phyloP scores from a whole-genome alignment of 1,139 yeast species.

The Geotrichum fermentans region DNA sequence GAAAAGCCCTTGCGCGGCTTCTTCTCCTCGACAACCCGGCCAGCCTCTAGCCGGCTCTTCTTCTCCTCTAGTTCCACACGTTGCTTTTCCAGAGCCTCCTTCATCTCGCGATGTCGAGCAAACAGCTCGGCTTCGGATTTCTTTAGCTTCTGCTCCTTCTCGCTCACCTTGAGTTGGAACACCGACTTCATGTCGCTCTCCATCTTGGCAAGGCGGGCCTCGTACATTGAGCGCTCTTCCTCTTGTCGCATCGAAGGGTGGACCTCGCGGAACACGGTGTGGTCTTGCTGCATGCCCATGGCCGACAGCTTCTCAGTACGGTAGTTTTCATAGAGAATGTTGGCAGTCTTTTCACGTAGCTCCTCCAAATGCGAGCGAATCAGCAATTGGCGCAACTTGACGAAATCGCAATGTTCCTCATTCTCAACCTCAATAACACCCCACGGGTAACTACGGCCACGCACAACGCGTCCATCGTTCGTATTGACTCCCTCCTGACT shows the following conservation, averaged over 20 bases:
- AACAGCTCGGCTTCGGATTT: constrained; percentile 96
- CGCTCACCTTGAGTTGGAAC: constrained; percentile 93
- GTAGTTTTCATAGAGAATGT: constrained; percentile 77
- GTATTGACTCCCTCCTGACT: constrained; percentile 73
- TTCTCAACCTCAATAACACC: constrained; percentile 95
- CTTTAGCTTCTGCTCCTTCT: constrained; percentile 95
- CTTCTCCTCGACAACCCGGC: constrained; percentile 54
- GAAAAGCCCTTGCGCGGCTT: constrained; percentile 54
- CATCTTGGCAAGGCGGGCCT: constrained; percentile 88
- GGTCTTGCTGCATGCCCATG: constrained; percentile 91
- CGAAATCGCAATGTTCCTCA: constrained; percentile 90
- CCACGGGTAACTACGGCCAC: constrained; percentile 98
- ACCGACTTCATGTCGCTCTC: constrained; percentile 96
- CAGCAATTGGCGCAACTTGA: constrained; percentile 81
- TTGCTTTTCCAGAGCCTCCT: constrained; percentile 86
- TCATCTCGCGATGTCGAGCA: constrained; percentile 94
- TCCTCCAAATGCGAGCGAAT: constrained; percentile 91
- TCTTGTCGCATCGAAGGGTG: constrained; percentile 91
- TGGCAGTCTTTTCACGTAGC: constrained; percentile 79
- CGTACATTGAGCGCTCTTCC: constrained; percentile 90
- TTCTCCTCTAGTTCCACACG: constrained; percentile 86
- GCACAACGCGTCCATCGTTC: constrained; percentile 69
- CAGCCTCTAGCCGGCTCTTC: constrained; percentile 76
- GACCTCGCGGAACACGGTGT: constrained; percentile 84
- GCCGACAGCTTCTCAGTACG: constrained; percentile 74